These are phyloP conservation scores for Puccinia hordei DNA, from an alignment of 1,284 basidiomycete species.

Conservation along the genomic window DNA sequence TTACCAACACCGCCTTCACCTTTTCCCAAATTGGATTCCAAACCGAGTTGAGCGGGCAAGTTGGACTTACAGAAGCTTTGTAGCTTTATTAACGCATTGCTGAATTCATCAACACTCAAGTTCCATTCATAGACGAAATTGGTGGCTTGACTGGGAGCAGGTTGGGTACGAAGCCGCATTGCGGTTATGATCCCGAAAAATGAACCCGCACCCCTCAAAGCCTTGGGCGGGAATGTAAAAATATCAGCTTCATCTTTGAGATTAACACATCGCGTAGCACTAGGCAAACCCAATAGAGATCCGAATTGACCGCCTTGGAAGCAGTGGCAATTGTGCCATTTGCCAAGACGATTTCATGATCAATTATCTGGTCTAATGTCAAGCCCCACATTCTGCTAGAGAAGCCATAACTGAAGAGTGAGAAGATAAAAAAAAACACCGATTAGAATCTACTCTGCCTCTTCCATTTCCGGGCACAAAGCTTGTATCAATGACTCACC, in stretches of 20 bases:
- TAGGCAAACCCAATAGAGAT: slow-evolving; percentile 54
- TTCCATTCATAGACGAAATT: slow-evolving; percentile 31
- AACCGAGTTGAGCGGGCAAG: slow-evolving; percentile 21
- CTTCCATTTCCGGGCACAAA: neutral
- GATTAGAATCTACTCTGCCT: neutral
- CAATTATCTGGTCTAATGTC: slow-evolving; percentile 57
- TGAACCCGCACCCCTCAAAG: slow-evolving; percentile 39
- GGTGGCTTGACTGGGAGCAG: slow-evolving; percentile 11
- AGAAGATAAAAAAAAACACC: neutral
- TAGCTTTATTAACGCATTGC: slow-evolving; percentile 10
- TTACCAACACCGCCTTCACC: neutral
- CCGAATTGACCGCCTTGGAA: slow-evolving; percentile 45
- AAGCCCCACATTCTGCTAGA: slow-evolving; percentile 59
- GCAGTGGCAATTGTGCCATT: slow-evolving; percentile 57
- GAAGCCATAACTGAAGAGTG: slow-evolving; percentile 54
- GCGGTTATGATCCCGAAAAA: slow-evolving; percentile 36
- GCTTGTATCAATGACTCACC: neutral
- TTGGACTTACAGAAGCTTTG: slow-evolving; percentile 26
- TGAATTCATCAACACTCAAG: neutral
- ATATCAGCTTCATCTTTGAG: neutral
- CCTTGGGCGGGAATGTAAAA: neutral
- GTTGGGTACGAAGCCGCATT: slow-evolving; percentile 12
- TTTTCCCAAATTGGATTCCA: slow-evolving; percentile 17
- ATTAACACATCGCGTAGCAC: neutral
- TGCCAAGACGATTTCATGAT: slow-evolving; percentile 59